phyloP scores from a whole-genome alignment of 495 filamentous ascomycete genomes.

The Daldinia decipiens region DNA sequence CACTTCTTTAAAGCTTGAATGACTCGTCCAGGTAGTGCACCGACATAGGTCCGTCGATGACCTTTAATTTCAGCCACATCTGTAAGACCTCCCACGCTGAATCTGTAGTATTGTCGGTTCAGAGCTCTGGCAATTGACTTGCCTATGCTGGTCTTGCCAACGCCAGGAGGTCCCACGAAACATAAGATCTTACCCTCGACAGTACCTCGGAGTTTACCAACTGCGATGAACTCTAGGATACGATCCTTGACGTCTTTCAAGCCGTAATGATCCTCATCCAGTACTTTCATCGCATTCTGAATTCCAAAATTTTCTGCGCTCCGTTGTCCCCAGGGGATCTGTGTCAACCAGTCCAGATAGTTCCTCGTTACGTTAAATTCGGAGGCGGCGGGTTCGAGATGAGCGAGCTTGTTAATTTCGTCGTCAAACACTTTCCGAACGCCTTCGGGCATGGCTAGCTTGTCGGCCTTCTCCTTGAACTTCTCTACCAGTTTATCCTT shows the following conservation, averaged over 20 bases:
- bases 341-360: conserved; percentile 98
- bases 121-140: conserved; percentile 96
- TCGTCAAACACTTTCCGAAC: conserved; percentile 98
- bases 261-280: conserved; percentile 98
- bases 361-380: conserved; percentile 99
- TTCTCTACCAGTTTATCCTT: conserved; percentile 98
- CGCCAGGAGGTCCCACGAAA: conserved; percentile 93
- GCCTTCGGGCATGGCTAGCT: conserved; percentile 94
- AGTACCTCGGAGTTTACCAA: conserved; percentile 95
- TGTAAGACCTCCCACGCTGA: conserved; percentile 95
- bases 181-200: conserved; percentile 99
- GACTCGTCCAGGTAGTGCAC: conserved; percentile 93
- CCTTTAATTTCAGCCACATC: conserved; percentile 99
- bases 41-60: conserved; percentile 95
- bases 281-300: conserved; percentile 83
- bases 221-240: conserved; percentile 98
- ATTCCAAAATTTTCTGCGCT: conserved; percentile 98
- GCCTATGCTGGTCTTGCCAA: conserved; percentile 98
- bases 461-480: conserved; percentile 94
- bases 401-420: conserved; percentile 94
- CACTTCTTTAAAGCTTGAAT: conserved; percentile 99
- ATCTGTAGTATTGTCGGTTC: conserved; percentile 95
- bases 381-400: conserved; percentile 92
- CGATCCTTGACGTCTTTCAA: conserved; percentile 99
- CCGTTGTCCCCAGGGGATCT: conserved; percentile 96